These are phyloP conservation scores for Leccinum fallax DNA, from an alignment of 1,284 basidiomycete species.

Conservation along the genomic window DNA sequence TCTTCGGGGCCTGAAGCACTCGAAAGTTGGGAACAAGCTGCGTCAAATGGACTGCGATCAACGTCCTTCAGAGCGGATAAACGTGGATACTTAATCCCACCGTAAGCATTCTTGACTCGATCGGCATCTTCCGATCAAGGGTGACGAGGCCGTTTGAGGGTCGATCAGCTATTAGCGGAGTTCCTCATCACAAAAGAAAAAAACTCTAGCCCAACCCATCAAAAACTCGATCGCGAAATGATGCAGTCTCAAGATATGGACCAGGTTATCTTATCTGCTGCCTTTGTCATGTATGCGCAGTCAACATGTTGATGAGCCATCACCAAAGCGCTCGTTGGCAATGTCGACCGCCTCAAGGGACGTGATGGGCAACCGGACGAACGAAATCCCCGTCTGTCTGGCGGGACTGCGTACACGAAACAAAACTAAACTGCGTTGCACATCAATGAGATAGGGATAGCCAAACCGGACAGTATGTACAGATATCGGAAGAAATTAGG, in stretches of 20 bases:
- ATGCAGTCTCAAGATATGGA: not conserved
- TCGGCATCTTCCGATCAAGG: not conserved
- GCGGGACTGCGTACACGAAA: not conserved
- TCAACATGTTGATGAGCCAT: not conserved
- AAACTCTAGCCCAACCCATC: not conserved
- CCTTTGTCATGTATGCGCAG: not conserved
- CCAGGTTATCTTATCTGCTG: not conserved
- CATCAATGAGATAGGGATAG: conserved; percentile 5
- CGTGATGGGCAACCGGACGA: not conserved
- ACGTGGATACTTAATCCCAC: not conserved
- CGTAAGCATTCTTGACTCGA: not conserved
- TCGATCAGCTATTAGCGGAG: too few relatives aligned
- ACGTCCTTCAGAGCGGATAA: not conserved
- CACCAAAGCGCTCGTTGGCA: not conserved
- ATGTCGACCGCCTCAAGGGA: not conserved
- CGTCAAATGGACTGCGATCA: not conserved
- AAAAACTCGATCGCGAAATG: not conserved
- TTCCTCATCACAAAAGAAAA: too few relatives aligned
- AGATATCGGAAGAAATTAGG: not conserved
- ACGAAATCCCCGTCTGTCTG: not conserved
- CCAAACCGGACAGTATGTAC: not conserved
- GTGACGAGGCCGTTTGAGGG: not conserved
- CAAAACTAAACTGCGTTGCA: conserved; percentile 2
- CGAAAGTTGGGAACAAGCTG: not conserved
- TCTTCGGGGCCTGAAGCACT: not conserved